Percentiles rank a stretch among this genome's conserved stretches.
phyloP scores from a whole-genome alignment of 345 rosid genomes.

The Eucalyptus guilfoylei region DNA sequence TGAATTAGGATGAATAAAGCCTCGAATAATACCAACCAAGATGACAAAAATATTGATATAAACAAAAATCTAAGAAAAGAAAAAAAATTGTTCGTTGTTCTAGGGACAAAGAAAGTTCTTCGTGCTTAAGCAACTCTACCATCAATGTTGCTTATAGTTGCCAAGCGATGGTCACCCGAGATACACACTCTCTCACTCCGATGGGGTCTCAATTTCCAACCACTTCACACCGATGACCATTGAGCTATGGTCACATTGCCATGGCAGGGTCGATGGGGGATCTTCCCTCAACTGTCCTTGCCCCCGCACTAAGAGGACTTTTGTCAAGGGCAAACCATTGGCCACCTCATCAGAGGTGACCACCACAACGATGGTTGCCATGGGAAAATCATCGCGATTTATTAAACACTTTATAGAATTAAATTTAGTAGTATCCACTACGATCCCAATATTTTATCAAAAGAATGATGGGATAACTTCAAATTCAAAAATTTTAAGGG shows the following conservation, averaged over 20 bases:
- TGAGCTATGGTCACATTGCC: not conserved
- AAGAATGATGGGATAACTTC: not conserved
- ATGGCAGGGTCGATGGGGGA: not conserved
- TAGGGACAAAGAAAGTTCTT: not conserved
- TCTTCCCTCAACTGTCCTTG: not conserved
- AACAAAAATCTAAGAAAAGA: not conserved
- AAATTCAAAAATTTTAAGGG: not conserved
- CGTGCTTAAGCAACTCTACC: not conserved
- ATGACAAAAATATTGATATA: not conserved
- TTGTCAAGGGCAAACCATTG: not conserved
- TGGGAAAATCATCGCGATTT: fast-evolving
- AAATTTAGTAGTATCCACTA: not conserved
- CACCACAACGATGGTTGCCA: not conserved
- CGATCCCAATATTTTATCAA: not conserved
- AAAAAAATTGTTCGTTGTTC: fast-evolving
- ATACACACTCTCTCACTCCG: not conserved
- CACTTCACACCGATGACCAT: not conserved
- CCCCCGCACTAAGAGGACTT: not conserved
- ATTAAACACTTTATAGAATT: not conserved
- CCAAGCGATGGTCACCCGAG: fast-evolving
- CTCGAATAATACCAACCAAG: not conserved
- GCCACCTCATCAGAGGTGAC: not conserved
- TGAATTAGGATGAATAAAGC: not conserved
- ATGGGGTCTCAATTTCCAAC: not conserved
- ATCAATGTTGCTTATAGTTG: fast-evolving